Base-by-base conservation (phyloP, 495 filamentous ascomycete genomes). In the Evernia prunastri region DNA sequence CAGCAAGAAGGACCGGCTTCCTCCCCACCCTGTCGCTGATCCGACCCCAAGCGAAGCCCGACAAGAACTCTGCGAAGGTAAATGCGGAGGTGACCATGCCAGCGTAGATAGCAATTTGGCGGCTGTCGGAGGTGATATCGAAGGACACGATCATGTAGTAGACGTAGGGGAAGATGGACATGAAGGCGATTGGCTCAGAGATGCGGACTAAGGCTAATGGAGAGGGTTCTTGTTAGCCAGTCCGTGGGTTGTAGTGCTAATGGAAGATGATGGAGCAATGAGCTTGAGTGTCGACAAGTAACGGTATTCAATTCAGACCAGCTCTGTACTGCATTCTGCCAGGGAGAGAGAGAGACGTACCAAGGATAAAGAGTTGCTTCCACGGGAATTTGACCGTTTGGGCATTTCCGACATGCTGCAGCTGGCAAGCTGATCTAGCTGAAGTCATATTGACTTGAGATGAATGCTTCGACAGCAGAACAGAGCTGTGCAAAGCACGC, bases 121-220 rank as follows among this genome's bases (percentile, higher is more conserved):
- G 83, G 60, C 89, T 81, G 70, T 90, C 87, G 64, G 88, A 73
- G 53, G 91, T 89, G 74, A 94, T 86, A 67, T 89, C 78, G 76
- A 99, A 99, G 42, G 89, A 90, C 68, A 89, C 81, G 56, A 97
- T 89, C 94, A 99, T 99, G 78, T 87, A 94, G 78, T 96, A 99
- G 71, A 93, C 92, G 72, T 99, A 99, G 5, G 94, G 95, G 72
- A 99, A 97, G 68, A 99, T 96, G 58, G 92, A 96, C 89, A 96
- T 97, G 81, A 99, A 97, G 13, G 94, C 95, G 74, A 99, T 96
- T 56, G 94, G 94, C 75, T 99, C 94, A 80, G 91, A 96, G 75
- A 99, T 95, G 69, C 94, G 87, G 72, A 91, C 95, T 67, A 96
- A 75, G 40, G 92, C 94, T 97, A 68, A 69, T 54, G 58, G 58